phyloP scores from a whole-genome alignment of 2,329 filamentous ascomycete genomes.

The Tympanopsis confertula region DNA sequence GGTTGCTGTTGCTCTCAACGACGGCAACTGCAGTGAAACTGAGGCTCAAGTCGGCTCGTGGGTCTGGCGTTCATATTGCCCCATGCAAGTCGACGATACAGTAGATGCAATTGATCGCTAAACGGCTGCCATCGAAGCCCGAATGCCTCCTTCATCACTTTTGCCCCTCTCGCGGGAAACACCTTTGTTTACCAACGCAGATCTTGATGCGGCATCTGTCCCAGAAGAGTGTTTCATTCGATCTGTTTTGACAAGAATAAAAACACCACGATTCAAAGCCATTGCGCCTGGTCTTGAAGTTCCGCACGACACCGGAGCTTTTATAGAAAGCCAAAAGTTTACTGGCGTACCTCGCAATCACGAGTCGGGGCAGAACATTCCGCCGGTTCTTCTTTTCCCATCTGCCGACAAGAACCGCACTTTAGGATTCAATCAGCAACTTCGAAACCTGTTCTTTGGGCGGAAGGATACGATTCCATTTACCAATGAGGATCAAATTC shows the following conservation, averaged over 20 bases:
- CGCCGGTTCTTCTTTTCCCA: constrained; percentile 1
- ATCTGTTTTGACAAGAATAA: not conserved
- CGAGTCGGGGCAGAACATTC: not conserved
- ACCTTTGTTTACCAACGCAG: not conserved
- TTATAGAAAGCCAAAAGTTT: not conserved
- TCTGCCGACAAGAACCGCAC: not conserved
- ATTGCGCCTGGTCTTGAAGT: constrained; percentile 1
- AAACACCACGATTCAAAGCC: constrained; percentile 1
- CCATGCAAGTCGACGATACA: constrained; percentile 4
- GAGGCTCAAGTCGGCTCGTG: constrained; percentile 1
- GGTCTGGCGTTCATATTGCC: not conserved
- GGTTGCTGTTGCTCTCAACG: constrained; percentile 4
- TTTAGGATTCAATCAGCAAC: too few species aligned
- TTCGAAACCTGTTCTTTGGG: not conserved
- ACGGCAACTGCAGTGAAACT: too few species aligned
- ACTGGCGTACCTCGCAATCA: not conserved
- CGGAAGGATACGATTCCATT: not conserved
- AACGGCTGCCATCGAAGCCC: constrained; percentile 3
- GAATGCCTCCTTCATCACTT: too few species aligned
- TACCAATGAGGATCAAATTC: not conserved
- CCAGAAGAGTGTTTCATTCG: not conserved
- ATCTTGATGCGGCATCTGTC: not conserved
- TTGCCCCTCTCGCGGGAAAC: too few species aligned
- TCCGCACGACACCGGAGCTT: not conserved
- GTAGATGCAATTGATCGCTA: constrained; percentile 7